phyloP scores from a whole-genome alignment of 2,329 filamentous ascomycete genomes.

The Truncatella angustata region DNA sequence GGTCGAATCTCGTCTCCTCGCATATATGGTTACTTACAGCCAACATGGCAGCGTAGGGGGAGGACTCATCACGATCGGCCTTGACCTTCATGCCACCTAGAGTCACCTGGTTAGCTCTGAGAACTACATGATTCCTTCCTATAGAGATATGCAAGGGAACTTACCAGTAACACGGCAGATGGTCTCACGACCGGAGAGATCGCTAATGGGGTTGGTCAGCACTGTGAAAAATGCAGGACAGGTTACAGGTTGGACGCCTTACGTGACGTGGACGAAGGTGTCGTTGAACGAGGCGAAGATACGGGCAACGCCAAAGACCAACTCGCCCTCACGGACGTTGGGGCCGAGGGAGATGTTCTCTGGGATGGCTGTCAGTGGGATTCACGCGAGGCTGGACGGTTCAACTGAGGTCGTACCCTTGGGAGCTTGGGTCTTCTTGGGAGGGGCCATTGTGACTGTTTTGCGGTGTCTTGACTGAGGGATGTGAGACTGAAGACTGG shows the following conservation, averaged over 20 bases:
- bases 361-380: too few relatives aligned
- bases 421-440: constrained; percentile 79
- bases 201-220: too few relatives aligned
- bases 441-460: constrained; percentile 80
- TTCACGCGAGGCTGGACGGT: too few relatives aligned
- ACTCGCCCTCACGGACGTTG: constrained; percentile 94
- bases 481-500: constrained; percentile 16
- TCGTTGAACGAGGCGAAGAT: constrained; percentile 97
- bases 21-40: too few relatives aligned
- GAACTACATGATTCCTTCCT: not conserved
- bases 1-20: too few relatives aligned
- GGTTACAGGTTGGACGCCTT: too few relatives aligned
- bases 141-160: not conserved
- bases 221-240: constrained; percentile 47
- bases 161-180: constrained; percentile 92
- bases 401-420: too few relatives aligned
- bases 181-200: constrained; percentile 99
- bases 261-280: constrained; percentile 97
- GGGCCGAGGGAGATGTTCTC: constrained; percentile 99
- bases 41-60: constrained; percentile 99
- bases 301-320: constrained; percentile 96
- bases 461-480: constrained; percentile 18
- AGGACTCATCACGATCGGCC: constrained; percentile 99
- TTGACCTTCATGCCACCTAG: constrained; percentile 98
- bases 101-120: not conserved